These are phyloP conservation scores for Penicillium bialowiezense DNA, from an alignment of 495 filamentous ascomycete genomes.

Conservation along the genomic window DNA sequence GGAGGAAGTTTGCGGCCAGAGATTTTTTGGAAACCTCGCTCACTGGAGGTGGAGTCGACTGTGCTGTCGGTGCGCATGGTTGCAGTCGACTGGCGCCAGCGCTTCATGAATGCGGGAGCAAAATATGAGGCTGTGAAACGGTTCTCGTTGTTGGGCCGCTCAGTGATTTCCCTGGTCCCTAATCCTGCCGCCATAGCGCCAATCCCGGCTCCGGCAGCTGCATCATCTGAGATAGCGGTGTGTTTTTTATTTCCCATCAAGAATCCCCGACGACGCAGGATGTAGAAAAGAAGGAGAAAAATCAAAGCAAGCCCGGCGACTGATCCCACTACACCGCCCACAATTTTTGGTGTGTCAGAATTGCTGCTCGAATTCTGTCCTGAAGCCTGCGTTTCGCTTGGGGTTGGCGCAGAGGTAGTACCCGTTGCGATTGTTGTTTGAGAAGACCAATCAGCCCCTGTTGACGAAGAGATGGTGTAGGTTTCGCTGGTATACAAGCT, in stretches of 20 bases:
- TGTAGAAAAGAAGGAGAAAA: conserved; percentile 50
- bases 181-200: conserved; percentile 16
- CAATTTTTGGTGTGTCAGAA: conserved; percentile 39
- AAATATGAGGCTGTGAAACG: conserved; percentile 55
- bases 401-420: conserved; percentile 15
- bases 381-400: conserved; percentile 14
- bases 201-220: conserved; percentile 5
- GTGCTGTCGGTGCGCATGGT: conserved; percentile 46
- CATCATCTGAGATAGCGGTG: conserved; percentile 26
- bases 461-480: conserved; percentile 7
- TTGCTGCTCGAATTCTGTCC: conserved; percentile 17
- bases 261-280: conserved; percentile 51
- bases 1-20: conserved; percentile 72
- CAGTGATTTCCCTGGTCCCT: conserved; percentile 39
- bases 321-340: conserved; percentile 65
- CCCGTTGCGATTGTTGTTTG: conserved; percentile 8
- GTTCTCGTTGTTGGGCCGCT: conserved; percentile 51
- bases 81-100: conserved; percentile 36
- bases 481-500: not conserved
- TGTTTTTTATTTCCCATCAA: conserved; percentile 19
- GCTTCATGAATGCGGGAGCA: conserved; percentile 44
- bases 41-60: conserved; percentile 33
- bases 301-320: conserved; percentile 61
- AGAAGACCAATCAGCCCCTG: not conserved
- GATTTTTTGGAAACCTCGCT: conserved; percentile 59